Evolutionary conservation across 345 rosid species (phyloP).

Genomic region (Populus davidiana): DNA sequence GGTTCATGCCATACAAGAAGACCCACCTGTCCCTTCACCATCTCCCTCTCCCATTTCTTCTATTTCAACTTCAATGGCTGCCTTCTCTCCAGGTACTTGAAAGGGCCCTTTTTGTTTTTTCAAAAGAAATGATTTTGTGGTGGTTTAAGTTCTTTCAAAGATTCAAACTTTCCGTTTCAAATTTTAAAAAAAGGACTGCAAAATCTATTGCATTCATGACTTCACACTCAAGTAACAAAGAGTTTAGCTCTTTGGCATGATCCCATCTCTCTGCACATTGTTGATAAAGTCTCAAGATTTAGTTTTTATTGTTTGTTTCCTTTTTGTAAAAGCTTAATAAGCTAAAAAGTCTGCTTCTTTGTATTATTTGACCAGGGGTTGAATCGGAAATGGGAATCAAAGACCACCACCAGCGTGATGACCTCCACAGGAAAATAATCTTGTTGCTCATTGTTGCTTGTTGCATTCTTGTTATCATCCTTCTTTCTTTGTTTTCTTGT

Average conservation of each 20-base stretch:
- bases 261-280: not conserved
- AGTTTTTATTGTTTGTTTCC: not conserved
- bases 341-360: slow-evolving; percentile 4
- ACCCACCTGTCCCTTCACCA: slow-evolving; percentile 36
- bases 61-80: slow-evolving; percentile 43
- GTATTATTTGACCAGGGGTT: slow-evolving; percentile 38
- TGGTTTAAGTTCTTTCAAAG: slow-evolving; percentile 10
- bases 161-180: slow-evolving; percentile 7
- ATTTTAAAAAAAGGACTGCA: not conserved
- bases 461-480: slow-evolving; percentile 43
- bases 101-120: not conserved
- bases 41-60: slow-evolving; percentile 32
- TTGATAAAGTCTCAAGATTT: not conserved
- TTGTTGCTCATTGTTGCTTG: slow-evolving; percentile 55
- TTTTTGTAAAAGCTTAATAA: not conserved
- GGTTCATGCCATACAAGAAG: slow-evolving; percentile 25
- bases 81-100: slow-evolving; percentile 59
- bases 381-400: slow-evolving; percentile 29
- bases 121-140: slow-evolving; percentile 2
- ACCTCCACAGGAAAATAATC: slow-evolving; percentile 40
- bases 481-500: slow-evolving; percentile 39
- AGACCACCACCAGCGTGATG: slow-evolving; percentile 39
- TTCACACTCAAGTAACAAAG: not conserved
- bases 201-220: slow-evolving; percentile 24
- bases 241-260: not conserved